These are phyloP conservation scores for Chytriomyces confervae DNA, from an alignment of 192 early-diverging fungal species.

Conservation along the genomic window DNA sequence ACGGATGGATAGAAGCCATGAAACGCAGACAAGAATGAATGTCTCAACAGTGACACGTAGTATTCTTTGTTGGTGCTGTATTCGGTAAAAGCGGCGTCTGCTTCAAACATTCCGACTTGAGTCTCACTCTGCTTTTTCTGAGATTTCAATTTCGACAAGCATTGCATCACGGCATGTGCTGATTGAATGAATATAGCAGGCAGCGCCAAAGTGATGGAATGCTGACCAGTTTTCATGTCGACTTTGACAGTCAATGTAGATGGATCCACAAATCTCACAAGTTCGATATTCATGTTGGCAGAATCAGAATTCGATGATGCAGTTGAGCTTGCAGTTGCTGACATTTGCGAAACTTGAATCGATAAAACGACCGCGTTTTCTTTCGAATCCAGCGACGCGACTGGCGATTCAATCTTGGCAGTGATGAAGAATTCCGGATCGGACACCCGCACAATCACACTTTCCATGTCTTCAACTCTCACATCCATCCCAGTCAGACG, in stretches of 20 bases:
- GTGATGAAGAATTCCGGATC: not conserved
- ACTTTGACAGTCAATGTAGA: not conserved
- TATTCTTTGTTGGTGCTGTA: constrained; percentile 13
- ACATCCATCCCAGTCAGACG: not conserved
- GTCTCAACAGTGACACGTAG: constrained; percentile 23
- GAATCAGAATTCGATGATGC: not conserved
- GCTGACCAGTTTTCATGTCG: constrained; percentile 5
- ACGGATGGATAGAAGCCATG: constrained; percentile 24
- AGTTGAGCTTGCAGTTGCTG: not conserved
- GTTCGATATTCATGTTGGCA: not conserved
- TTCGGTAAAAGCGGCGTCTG: constrained; percentile 1
- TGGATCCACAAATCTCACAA: not conserved
- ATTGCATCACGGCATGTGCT: not conserved
- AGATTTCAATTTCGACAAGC: not conserved
- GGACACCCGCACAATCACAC: not conserved
- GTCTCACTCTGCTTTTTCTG: not conserved
- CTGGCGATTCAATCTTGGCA: too few relatives aligned
- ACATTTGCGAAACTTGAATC: not conserved
- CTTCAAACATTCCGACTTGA: not conserved
- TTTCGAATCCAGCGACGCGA: too few relatives aligned
- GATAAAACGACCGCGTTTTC: not conserved
- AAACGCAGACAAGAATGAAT: constrained; percentile 21
- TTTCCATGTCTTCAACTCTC: too few relatives aligned
- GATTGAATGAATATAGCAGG: constrained; percentile 13
- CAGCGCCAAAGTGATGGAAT: constrained; percentile 7